Percentiles rank a stretch among this genome's conserved stretches.
phyloP scores from a whole-genome alignment of 2,329 filamentous ascomycete genomes.

The Calcarisporium arbuscula region DNA sequence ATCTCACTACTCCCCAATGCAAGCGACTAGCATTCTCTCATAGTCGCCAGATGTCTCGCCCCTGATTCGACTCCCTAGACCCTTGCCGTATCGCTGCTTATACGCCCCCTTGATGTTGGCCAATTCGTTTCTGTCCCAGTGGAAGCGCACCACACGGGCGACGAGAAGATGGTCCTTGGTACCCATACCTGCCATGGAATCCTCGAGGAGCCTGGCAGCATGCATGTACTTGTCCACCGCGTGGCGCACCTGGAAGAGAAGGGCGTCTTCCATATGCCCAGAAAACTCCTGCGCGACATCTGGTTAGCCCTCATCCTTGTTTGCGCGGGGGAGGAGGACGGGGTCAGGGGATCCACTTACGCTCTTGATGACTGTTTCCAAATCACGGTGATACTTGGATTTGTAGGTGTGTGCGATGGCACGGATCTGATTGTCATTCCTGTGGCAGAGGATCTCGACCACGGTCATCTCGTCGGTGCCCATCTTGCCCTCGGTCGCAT shows the following conservation, averaged over 20 bases:
- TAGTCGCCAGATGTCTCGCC: constrained; percentile 86
- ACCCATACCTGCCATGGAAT: constrained; percentile 77
- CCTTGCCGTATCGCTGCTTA: constrained; percentile 60
- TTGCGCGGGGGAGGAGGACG: not conserved
- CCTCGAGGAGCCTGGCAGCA: constrained; percentile 77
- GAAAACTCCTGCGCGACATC: constrained; percentile 70
- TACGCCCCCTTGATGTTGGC: constrained; percentile 75
- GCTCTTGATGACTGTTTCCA: constrained; percentile 69
- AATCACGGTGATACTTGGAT: constrained; percentile 60
- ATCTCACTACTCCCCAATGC: constrained; percentile 39
- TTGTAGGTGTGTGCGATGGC: constrained; percentile 74
- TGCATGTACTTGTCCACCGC: constrained; percentile 78
- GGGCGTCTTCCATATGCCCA: constrained; percentile 84
- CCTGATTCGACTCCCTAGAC: constrained; percentile 63
- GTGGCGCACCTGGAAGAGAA: constrained; percentile 71
- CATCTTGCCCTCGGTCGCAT: constrained; percentile 65
- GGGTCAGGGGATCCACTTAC: constrained; percentile 29
- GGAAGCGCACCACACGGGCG: constrained; percentile 67
- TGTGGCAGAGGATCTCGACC: constrained; percentile 68
- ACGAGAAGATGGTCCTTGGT: constrained; percentile 81
- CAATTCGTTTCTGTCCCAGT: constrained; percentile 76
- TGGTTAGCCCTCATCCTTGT: not conserved
- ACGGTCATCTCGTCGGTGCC: constrained; percentile 72
- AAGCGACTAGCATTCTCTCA: constrained; percentile 68
- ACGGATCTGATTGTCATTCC: constrained; percentile 76